Percentiles rank a stretch among this genome's conserved stretches.
Conservation (phyloP, 176 grass and related monocot species). For the Oryza coarctata region DNA sequence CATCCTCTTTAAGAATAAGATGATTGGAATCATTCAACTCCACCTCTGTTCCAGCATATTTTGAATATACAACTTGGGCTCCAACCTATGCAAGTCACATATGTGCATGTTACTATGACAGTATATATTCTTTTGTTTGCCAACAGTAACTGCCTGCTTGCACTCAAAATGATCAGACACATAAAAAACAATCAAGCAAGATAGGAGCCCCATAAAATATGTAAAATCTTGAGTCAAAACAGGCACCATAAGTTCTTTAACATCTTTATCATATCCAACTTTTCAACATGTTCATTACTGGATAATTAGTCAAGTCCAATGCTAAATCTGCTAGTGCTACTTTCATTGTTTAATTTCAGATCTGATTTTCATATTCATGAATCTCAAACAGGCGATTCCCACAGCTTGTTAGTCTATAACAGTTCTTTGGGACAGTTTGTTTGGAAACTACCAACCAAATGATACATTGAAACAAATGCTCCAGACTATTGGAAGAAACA, state of each 20-base stretch:
- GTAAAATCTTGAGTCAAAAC: neutral
- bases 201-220: neutral
- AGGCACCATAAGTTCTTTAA: neutral
- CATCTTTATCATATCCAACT: neutral
- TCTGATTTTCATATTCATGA: slow-evolving; percentile 2
- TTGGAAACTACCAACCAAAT: neutral
- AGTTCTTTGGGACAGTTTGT: neutral
- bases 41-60: slow-evolving; percentile 84
- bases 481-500: neutral
- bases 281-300: neutral
- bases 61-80: slow-evolving; percentile 66
- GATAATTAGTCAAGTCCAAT: neutral
- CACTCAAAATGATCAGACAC: neutral
- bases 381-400: neutral
- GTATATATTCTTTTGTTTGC: neutral
- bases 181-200: neutral
- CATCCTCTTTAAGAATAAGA: slow-evolving; percentile 82
- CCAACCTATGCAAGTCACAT: slow-evolving; percentile 50
- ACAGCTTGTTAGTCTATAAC: neutral
- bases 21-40: slow-evolving; percentile 74
- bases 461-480: neutral
- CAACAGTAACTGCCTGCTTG: neutral
- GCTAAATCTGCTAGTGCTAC: neutral
- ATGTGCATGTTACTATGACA: neutral
- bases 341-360: neutral